Conservation (phyloP, 2,329 filamentous ascomycete genomes). For the Colletotrichum abscissum region DNA sequence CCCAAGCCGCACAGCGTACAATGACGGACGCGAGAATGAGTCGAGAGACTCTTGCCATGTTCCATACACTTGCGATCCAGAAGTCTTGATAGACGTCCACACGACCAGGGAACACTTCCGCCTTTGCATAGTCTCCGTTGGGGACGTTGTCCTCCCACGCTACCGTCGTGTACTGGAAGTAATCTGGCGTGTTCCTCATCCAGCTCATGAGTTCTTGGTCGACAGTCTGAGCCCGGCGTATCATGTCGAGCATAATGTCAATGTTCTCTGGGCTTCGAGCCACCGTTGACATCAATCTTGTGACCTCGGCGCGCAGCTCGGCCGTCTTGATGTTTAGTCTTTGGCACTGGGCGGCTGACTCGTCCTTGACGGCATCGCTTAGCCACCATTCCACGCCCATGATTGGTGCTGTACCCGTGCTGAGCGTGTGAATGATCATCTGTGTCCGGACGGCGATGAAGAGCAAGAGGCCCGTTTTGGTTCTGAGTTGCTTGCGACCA, state of each 20-base stretch:
- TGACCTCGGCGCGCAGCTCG: constrained; percentile 67
- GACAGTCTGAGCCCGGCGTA: constrained; percentile 61
- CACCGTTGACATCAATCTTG: constrained; percentile 58
- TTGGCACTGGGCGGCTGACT: constrained; percentile 59
- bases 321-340: constrained; percentile 64
- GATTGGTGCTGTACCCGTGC: constrained; percentile 61
- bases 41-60: constrained; percentile 63
- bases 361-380: constrained; percentile 61
- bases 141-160: constrained; percentile 68
- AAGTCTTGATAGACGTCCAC: constrained; percentile 70
- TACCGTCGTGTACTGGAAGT: constrained; percentile 63
- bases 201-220: constrained; percentile 65
- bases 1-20: constrained; percentile 70
- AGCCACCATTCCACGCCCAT: constrained; percentile 72
- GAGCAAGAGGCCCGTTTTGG: constrained; percentile 63
- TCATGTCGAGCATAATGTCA: constrained; percentile 62
- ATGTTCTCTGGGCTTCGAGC: constrained; percentile 61
- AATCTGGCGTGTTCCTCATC: constrained; percentile 60
- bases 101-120: constrained; percentile 69
- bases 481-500: constrained; percentile 65
- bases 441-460: constrained; percentile 71
- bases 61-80: constrained; percentile 69
- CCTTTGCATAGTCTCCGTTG: constrained; percentile 61
- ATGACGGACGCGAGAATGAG: constrained; percentile 66
- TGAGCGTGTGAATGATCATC: constrained; percentile 70